These are phyloP conservation scores for Cryptosporidium andersoni DNA, from an alignment of 169 alveolate genomes.

Conservation along the genomic window DNA sequence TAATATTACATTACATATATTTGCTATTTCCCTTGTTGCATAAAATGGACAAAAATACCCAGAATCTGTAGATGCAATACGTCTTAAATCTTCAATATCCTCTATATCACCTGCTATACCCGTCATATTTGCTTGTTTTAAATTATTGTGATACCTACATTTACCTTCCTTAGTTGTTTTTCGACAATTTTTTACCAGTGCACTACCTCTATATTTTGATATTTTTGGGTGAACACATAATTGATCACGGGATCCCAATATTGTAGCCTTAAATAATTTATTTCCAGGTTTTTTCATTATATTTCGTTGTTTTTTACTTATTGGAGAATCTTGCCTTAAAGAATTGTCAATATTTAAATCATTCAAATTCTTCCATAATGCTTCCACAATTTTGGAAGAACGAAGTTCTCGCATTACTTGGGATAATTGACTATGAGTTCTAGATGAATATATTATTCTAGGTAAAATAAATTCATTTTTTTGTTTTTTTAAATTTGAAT, in stretches of 20 bases:
- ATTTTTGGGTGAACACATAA: slow-evolving; percentile 86
- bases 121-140: slow-evolving; percentile 71
- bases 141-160: slow-evolving; percentile 81
- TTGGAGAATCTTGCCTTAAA: slow-evolving; percentile 3
- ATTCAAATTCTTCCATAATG: slow-evolving; percentile 26
- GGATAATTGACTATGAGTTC: slow-evolving; percentile 92
- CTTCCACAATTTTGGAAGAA: slow-evolving; percentile 53
- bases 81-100: slow-evolving; percentile 88
- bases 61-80: slow-evolving; percentile 76
- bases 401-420: slow-evolving; percentile 89
- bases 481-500: slow-evolving; percentile 18
- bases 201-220: slow-evolving; percentile 79
- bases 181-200: slow-evolving; percentile 80
- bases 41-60: slow-evolving; percentile 90
- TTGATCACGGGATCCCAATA: slow-evolving; percentile 90
- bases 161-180: slow-evolving; percentile 78
- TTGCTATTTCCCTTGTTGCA: slow-evolving; percentile 84
- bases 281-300: slow-evolving; percentile 78
- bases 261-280: slow-evolving; percentile 79
- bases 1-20: slow-evolving; percentile 84
- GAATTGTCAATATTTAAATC: slow-evolving; percentile 29
- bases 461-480: slow-evolving; percentile 71
- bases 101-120: slow-evolving; percentile 81
- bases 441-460: slow-evolving; percentile 88
- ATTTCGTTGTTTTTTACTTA: slow-evolving; percentile 73